Evolutionary conservation across 352 stramenopile species (phyloP), one percentile per base, ranked within the genome.

Genomic region (Phytophthora sp.): DNA sequence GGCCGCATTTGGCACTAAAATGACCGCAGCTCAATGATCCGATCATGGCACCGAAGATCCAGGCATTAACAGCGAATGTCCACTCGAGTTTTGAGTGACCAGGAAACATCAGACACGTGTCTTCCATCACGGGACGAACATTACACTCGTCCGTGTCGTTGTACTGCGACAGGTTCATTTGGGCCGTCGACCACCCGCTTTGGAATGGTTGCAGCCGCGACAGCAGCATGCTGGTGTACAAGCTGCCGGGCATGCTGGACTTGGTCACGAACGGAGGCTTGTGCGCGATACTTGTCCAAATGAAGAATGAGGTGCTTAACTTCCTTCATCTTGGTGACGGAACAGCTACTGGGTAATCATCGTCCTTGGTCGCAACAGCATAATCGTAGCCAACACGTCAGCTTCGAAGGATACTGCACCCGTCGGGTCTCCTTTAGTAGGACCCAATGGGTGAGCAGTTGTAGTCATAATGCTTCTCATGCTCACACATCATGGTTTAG

Each of bases 31-130:
- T 38, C 11, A 87, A 59, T 23, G 60, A 59, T 9, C 77, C 79
- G 61, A 84, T 43, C 66, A 81, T 83, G 20, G 63, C 80, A 10
- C 75, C 77, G 49, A 83, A 50, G 62, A 87, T 72, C 77, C 77
- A 87, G 12, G 63, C 63, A 44, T 85, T 80, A 9, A 54, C 45
- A 5, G 18, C 45, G 45, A 54, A 54, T 30, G 45, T 54, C 45
- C 45, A 54, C 45, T 54, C 28, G 10, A 54, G 30, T 20, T 54
- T 54, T 3, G 46, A 44, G 28, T 44, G 31, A 8, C 54, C 42
- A 0, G 35, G 55, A 35, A 64, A 64, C 55, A 58, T 64, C 17
- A 64, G 27, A 23, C 55, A 58, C 18, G 45, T 57, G 28, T 64
- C 44, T 18, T 57, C 44, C 1, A 35, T 45, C 15, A 58, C 35